These are phyloP conservation scores for Mortierella sp. DNA, from an alignment of 371 early-diverging fungal genomes.

Conservation along the genomic window DNA sequence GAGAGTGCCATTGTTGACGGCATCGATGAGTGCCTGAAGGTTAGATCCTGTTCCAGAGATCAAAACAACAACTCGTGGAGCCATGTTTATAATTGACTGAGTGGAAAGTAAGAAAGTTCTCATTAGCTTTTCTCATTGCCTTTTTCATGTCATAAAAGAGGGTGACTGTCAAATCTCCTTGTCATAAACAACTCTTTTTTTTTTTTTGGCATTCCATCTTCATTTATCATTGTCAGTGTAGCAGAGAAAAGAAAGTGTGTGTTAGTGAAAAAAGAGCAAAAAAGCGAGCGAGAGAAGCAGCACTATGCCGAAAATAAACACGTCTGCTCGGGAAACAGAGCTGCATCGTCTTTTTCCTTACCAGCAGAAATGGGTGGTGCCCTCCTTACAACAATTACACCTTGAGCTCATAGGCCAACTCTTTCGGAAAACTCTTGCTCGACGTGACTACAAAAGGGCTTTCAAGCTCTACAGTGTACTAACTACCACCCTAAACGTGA, in stretches of 20 bases:
- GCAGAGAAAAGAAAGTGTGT: neutral
- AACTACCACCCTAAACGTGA: neutral
- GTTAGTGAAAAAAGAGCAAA: neutral
- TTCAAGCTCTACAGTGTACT: constrained; percentile 28
- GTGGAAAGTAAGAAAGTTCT: constrained; percentile 4
- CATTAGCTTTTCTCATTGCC: neutral
- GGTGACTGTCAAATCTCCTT: neutral
- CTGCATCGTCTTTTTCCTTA: constrained; percentile 17
- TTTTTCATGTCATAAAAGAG: neutral
- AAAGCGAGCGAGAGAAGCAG: neutral
- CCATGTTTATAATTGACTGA: constrained; percentile 22
- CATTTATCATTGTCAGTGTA: neutral
- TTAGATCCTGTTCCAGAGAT: constrained; percentile 97
- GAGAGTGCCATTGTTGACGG: constrained; percentile 65
- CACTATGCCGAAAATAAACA: neutral
- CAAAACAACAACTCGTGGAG: constrained; percentile 85
- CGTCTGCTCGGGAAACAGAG: neutral
- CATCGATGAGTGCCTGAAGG: constrained; percentile 97
- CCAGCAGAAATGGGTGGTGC: neutral
- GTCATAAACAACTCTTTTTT: constrained; percentile 8
- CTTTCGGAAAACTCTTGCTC: constrained; percentile 22
- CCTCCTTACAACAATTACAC: constrained; percentile 12
- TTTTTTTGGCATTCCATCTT: constrained; percentile 5
- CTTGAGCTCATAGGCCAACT: constrained; percentile 34
- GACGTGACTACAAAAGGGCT: constrained; percentile 40